A percentile compares a stretch with the other conserved stretches of the same genome.
Conservation (phyloP, 305 asterid species). For the Euphrasia arctica region DNA sequence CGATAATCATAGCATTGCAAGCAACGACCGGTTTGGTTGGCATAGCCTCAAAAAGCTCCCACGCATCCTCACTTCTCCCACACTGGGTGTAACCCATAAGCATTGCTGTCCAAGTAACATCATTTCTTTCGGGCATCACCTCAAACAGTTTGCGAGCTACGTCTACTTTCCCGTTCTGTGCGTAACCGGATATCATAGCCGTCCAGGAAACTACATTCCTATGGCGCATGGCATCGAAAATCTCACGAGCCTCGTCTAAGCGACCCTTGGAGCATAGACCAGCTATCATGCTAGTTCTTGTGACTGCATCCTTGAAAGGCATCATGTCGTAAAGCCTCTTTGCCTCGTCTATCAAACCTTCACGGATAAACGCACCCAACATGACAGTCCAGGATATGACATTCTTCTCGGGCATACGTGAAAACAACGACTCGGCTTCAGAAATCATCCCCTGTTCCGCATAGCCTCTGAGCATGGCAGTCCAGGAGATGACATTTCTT, state of each 20-base stretch:
- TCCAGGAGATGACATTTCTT: conserved; percentile 61
- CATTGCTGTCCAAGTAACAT: conserved; percentile 74
- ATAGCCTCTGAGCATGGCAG: conserved; percentile 61
- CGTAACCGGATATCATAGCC: conserved; percentile 60
- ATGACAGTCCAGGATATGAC: conserved; percentile 65
- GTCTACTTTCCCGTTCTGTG: conserved; percentile 55
- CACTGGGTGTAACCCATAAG: conserved; percentile 61
- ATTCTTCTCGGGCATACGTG: conserved; percentile 67
- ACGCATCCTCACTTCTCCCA: conserved; percentile 60
- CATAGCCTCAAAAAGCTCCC: conserved; percentile 56
- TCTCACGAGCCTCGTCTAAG: conserved; percentile 54
- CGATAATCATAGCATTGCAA: conserved; percentile 57
- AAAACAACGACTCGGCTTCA: conserved; percentile 52
- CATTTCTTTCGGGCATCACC: conserved; percentile 72
- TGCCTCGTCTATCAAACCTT: conserved; percentile 50
- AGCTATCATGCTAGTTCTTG: conserved; percentile 59
- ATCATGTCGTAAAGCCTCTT: conserved; percentile 42
- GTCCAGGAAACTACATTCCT: conserved; percentile 71
- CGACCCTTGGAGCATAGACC: conserved; percentile 59
- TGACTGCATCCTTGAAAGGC: conserved; percentile 59
- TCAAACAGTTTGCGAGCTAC: conserved; percentile 64
- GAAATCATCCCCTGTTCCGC: conserved; percentile 49
- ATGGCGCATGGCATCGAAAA: conserved; percentile 47
- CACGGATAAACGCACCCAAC: conserved; percentile 54
- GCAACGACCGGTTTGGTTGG: conserved; percentile 44